phyloP scores from a whole-genome alignment of 140 eudicot species.

The Oenanthe javanica region DNA sequence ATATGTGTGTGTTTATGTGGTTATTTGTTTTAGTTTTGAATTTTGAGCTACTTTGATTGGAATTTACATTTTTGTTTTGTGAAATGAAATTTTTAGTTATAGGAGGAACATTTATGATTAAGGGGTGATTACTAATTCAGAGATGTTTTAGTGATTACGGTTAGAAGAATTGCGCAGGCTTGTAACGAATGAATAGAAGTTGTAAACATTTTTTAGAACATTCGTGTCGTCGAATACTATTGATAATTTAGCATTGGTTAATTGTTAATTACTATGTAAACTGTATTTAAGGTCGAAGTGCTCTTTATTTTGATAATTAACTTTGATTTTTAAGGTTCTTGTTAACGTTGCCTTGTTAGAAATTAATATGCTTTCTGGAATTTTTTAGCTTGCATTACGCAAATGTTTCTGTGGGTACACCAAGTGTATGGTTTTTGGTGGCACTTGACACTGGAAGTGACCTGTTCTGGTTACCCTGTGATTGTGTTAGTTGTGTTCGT shows the following conservation, averaged over 20 bases:
- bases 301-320: neutral
- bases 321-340: neutral
- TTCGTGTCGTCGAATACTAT: neutral
- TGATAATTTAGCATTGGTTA: neutral
- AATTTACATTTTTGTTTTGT: no score
- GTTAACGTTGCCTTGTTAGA: neutral
- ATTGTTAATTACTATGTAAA: neutral
- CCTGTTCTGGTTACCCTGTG: constrained; percentile 92
- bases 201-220: neutral
- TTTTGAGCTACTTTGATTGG: no score
- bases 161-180: no score
- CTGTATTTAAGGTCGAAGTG: neutral
- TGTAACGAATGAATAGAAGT: no score
- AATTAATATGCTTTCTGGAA: constrained; percentile 1
- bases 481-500: constrained; percentile 58
- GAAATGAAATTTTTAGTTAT: no score
- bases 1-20: neutral
- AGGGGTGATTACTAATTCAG: neutral
- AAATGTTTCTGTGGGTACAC: constrained; percentile 76
- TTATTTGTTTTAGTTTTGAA: neutral
- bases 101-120: no score
- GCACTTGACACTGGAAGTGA: constrained; percentile 97
- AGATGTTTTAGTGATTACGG: neutral
- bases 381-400: constrained; percentile 81
- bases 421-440: constrained; percentile 77